Evolutionary conservation across 2,329 filamentous ascomycete genomes (phyloP).

Genomic region (Talaromyces albobiverticillius): DNA sequence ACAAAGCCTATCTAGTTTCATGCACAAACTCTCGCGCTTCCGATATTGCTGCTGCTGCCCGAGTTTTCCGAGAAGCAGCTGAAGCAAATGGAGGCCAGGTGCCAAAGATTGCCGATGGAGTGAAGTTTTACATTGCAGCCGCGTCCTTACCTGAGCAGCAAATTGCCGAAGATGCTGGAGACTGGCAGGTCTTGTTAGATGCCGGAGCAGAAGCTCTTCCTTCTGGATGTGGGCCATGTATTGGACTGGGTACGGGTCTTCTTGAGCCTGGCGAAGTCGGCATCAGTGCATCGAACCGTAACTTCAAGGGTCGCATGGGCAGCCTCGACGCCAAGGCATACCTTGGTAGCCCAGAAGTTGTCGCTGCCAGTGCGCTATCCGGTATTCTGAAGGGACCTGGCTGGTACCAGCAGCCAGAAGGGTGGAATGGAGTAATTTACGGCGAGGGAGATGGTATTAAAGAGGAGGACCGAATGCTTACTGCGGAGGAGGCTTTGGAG

Average conservation of each 20-base stretch:
- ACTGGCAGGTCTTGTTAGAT: constrained; percentile 79
- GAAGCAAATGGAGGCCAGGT: constrained; percentile 56
- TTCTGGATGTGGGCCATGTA: constrained; percentile 78
- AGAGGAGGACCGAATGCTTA: constrained; percentile 63
- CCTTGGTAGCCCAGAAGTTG: constrained; percentile 83
- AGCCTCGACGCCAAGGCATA: constrained; percentile 76
- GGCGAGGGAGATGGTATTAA: constrained; percentile 69
- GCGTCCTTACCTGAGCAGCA: constrained; percentile 76
- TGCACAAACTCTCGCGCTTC: constrained; percentile 85
- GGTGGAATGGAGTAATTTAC: constrained; percentile 58
- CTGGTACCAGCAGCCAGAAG: constrained; percentile 70
- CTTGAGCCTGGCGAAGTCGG: constrained; percentile 83
- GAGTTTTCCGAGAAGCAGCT: constrained; percentile 78
- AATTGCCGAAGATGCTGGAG: constrained; percentile 72
- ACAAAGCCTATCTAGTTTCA: constrained; percentile 84
- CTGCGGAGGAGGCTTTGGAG: constrained; percentile 67
- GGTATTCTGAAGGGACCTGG: constrained; percentile 63
- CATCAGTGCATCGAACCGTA: constrained; percentile 79
- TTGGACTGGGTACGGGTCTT: constrained; percentile 76
- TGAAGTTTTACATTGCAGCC: constrained; percentile 86
- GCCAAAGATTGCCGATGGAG: constrained; percentile 69
- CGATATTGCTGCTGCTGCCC: constrained; percentile 77
- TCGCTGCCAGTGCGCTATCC: constrained; percentile 78
- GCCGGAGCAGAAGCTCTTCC: constrained; percentile 73
- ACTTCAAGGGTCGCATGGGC: constrained; percentile 91